Conservation (phyloP, 2,329 filamentous ascomycete species). For the Magnaporthiopsis poae region DNA sequence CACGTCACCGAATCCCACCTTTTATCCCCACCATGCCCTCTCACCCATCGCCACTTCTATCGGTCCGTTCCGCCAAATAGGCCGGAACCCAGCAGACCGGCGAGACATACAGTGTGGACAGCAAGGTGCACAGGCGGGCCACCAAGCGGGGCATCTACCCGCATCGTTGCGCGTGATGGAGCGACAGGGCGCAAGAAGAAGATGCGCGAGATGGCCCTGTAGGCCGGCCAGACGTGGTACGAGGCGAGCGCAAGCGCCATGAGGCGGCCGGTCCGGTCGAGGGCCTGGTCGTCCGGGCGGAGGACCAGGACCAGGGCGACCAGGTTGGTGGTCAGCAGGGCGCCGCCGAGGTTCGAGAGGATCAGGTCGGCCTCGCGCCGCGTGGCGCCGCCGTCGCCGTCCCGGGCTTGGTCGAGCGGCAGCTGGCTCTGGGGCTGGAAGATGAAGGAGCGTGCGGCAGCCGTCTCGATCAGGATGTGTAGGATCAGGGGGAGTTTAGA, state of each 20-base stretch:
- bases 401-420: conserved; percentile 16
- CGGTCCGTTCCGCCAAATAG: conserved; percentile 9
- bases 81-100: conserved; percentile 23
- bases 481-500: conserved; percentile 12
- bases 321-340: conserved; percentile 36
- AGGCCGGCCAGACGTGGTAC: conserved; percentile 40
- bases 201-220: conserved; percentile 31
- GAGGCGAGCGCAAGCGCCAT: conserved; percentile 32
- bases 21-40: too few species aligned
- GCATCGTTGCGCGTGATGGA: neutral
- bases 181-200: conserved; percentile 1
- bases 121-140: conserved; percentile 36
- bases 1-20: too few species aligned
- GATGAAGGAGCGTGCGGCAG: conserved; percentile 37
- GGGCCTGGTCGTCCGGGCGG: conserved; percentile 21
- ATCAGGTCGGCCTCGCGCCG: conserved; percentile 33
- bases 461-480: conserved; percentile 13
- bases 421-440: conserved; percentile 32
- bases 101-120: conserved; percentile 30
- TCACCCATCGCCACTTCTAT: neutral
- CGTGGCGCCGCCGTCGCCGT: conserved; percentile 28
- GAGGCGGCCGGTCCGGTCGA: conserved; percentile 23
- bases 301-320: conserved; percentile 28
- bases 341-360: conserved; percentile 37
- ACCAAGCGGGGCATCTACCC: conserved; percentile 24